Evolutionary conservation across 495 filamentous ascomycete genomes (phyloP).

Genomic region (Aspergillus leporis): DNA sequence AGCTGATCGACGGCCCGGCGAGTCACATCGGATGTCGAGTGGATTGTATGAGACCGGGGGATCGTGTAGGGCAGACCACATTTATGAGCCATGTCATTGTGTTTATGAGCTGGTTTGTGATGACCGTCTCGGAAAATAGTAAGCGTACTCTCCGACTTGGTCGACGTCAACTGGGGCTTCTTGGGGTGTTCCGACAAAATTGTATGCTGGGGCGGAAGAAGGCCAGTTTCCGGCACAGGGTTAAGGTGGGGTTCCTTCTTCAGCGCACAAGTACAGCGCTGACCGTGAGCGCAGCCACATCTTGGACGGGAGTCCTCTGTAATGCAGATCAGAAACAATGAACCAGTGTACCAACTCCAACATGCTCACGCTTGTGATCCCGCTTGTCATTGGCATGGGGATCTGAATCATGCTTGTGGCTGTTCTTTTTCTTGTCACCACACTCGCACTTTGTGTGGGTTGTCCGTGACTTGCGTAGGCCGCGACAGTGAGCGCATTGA

Average conservation of each 20-base stretch:
- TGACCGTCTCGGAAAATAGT: slow-evolving; percentile 91
- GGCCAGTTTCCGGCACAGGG: slow-evolving; percentile 63
- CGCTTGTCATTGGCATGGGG: slow-evolving; percentile 54
- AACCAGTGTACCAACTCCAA: slow-evolving; percentile 36
- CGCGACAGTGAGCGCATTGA: slow-evolving; percentile 96
- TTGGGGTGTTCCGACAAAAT: slow-evolving; percentile 51
- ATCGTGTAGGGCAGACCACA: slow-evolving; percentile 81
- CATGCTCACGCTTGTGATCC: slow-evolving; percentile 62
- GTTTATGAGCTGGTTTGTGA: slow-evolving; percentile 88
- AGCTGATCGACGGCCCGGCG: slow-evolving; percentile 72
- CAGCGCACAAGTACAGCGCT: slow-evolving; percentile 85
- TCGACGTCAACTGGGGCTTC: slow-evolving; percentile 75
- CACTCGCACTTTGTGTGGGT: slow-evolving; percentile 97
- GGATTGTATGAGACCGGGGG: slow-evolving; percentile 69
- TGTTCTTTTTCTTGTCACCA: slow-evolving; percentile 75
- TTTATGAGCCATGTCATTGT: slow-evolving; percentile 82
- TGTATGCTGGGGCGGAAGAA: slow-evolving; percentile 41
- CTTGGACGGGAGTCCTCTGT: slow-evolving; percentile 61
- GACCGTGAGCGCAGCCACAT: slow-evolving; percentile 89
- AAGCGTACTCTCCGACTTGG: slow-evolving; percentile 79
- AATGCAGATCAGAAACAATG: slow-evolving; percentile 42
- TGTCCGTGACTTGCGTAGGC: slow-evolving; percentile 94
- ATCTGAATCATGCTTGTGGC: slow-evolving; percentile 65
- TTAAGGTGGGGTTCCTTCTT: slow-evolving; percentile 87
- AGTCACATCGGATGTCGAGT: slow-evolving; percentile 56